Evolutionary conservation across 2,329 filamentous ascomycete species (phyloP).

Genomic region (Calonectria pauciramosa): DNA sequence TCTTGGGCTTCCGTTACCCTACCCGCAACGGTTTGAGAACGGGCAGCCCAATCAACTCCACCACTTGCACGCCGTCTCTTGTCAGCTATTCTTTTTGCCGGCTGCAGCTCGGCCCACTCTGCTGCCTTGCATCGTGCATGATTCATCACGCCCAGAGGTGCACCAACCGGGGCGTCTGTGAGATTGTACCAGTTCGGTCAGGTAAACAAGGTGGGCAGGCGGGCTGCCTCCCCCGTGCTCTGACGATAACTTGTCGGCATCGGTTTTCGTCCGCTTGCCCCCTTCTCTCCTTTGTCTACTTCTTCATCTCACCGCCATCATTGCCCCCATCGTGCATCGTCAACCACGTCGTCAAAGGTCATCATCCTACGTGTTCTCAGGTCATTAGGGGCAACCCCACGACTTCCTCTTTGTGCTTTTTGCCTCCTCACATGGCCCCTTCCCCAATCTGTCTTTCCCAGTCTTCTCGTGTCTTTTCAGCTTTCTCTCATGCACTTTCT

Average conservation of each 20-base stretch:
- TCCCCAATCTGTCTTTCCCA: not conserved
- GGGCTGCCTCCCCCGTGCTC: conserved; percentile 38
- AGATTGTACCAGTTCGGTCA: not conserved
- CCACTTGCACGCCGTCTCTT: not conserved
- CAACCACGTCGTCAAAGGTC: conserved; percentile 15
- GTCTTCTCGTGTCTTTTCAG: not conserved
- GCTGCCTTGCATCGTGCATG: conserved; percentile 32
- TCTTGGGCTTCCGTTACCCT: conserved; percentile 22
- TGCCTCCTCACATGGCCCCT: not conserved
- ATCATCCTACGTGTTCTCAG: conserved; percentile 1
- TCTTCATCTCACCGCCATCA: conserved; percentile 27
- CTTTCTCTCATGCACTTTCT: not conserved
- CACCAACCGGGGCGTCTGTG: not conserved
- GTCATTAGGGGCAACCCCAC: not conserved
- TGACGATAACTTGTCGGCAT: conserved; percentile 45
- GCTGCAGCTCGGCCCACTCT: conserved; percentile 1
- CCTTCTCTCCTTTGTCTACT: conserved; percentile 1
- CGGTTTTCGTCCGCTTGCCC: conserved; percentile 27
- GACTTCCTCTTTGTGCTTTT: not conserved
- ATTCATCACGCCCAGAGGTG: conserved; percentile 20
- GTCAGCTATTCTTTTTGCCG: not conserved
- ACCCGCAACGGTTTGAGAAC: conserved; percentile 25
- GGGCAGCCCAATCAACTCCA: not conserved
- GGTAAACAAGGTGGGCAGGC: conserved; percentile 17
- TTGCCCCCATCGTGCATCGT: conserved; percentile 7